Percentiles rank a stretch among this genome's conserved stretches.
Evolutionary conservation across 2,329 filamentous ascomycete species (phyloP).

Genomic region (Aspergillus candidus): DNA sequence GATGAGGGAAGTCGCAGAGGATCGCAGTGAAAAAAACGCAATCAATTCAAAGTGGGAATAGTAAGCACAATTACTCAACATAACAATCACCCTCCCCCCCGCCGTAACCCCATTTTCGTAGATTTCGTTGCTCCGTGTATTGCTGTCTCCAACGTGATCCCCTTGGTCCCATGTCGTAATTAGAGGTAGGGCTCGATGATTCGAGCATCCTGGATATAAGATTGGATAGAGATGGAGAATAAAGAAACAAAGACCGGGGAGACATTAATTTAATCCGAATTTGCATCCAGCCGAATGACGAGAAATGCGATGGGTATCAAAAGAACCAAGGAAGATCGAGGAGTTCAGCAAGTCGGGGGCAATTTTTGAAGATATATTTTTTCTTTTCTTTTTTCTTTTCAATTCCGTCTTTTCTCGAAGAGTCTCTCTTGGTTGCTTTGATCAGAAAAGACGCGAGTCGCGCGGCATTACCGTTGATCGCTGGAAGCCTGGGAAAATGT

Average conservation of each 20-base stretch:
- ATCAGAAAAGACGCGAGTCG: background rate
- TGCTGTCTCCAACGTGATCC: conserved; percentile 4
- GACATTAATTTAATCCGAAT: conserved; percentile 15
- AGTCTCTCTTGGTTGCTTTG: background rate
- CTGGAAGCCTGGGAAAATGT: conserved; percentile 4
- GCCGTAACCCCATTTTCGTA: background rate
- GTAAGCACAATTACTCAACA: conserved; percentile 1
- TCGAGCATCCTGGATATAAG: background rate
- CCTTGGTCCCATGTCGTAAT: background rate
- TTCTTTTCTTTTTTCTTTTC: background rate
- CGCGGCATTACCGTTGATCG: conserved; percentile 7
- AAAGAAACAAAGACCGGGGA: background rate
- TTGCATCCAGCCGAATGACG: conserved; percentile 29
- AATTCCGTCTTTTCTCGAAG: conserved; percentile 2
- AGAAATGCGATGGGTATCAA: conserved; percentile 36
- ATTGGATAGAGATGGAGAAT: background rate
- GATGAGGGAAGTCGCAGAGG: background rate
- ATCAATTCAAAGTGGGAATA: conserved; percentile 9
- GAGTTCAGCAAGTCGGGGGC: conserved; percentile 17
- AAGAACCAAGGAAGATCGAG: conserved; percentile 28
- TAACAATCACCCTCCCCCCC: background rate
- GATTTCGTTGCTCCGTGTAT: conserved; percentile 1
- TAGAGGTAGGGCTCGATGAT: too few relatives aligned
- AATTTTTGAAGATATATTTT: conserved; percentile 1
- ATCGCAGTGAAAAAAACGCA: background rate